Conservation (phyloP, 169 alveolate species). For the Sarcocystis neurona region DNA sequence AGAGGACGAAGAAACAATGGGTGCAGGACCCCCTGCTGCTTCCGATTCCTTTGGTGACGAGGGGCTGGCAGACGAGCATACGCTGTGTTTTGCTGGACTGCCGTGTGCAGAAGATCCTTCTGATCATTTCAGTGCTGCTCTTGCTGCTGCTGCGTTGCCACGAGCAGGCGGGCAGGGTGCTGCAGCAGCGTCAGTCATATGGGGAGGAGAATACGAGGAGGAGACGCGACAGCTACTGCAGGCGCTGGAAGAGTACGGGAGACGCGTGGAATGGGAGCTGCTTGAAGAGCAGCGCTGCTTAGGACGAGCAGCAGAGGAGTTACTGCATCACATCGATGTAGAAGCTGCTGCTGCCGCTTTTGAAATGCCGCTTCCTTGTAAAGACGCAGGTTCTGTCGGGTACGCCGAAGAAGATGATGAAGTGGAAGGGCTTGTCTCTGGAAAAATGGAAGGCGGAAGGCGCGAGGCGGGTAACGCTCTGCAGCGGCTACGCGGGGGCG, state of each 20-base stretch:
- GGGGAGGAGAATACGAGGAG: not conserved
- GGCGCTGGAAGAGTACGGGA: slow-evolving; percentile 4
- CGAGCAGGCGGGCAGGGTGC: too few species aligned
- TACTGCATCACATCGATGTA: not conserved
- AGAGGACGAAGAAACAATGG: too few species aligned
- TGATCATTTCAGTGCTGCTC: too few species aligned
- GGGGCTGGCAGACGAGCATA: not conserved
- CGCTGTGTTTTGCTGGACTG: not conserved
- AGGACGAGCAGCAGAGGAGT: not conserved
- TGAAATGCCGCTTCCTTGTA: not conserved
- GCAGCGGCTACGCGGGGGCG: not conserved
- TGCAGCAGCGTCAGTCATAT: not conserved
- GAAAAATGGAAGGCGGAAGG: not conserved
- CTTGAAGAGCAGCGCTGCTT: not conserved
- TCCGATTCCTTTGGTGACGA: not conserved
- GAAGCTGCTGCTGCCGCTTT: not conserved
- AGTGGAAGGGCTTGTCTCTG: not conserved
- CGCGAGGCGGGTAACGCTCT: not conserved
- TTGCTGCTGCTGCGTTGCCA: too few species aligned
- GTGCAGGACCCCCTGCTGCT: too few species aligned
- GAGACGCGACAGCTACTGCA: not conserved
- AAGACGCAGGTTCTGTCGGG: not conserved
- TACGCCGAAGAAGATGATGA: not conserved
- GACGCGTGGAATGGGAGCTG: not conserved
- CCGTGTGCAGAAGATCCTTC: too few species aligned